Evolutionary conservation across 2,329 filamentous ascomycete species (phyloP), one percentile per base, ranked within the genome.

Genomic region (Sporothrix pseudoabietina): DNA sequence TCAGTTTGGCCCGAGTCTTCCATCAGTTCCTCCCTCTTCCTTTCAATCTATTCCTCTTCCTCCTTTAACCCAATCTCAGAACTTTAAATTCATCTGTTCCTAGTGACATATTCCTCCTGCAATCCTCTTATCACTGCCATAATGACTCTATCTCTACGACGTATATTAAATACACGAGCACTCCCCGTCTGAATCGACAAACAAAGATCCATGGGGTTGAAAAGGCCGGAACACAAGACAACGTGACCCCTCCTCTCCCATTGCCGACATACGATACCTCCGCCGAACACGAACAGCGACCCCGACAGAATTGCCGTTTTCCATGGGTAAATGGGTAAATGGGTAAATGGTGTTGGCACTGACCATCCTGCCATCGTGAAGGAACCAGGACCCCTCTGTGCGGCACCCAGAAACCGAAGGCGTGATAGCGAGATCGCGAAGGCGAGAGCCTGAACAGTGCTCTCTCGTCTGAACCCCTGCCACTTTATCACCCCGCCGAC

Each of bases 401-500:
- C 35, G 6, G n/a, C 22, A 26, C 6, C n/a, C 12, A 4, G 9
- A 22, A 54, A 10, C 5, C 44, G 52, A 55, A 55, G 52, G 52
- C 52, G 52, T 55, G 55, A 32, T 59, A 59, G 16, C 30, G 26
- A 59, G 16, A 59, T 12, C 22, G n/a, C 22, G 4, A 59, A 7
- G 26, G 32, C 54, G 54, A 14, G 35, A 19, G 9, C 35, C 6
- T 6, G 16, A 54, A 9, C 4, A 4, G 22, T 5, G 35, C 54
- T 30, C 54, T 57, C 32, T 41, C 32, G 35, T 8, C 30, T n/a
- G 10, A 41, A 41, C 35, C 59, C 35, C 41, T 47, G 22, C 12
- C 63, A 22, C 63, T 49, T 47, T 32, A 35, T 52, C 65, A 49
- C 65, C 65, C 44, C 44, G 65, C 65, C 65, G 65, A 68, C 65